Conservation (phyloP, 2,329 filamentous ascomycete genomes). For the Botrytis sinoallii region DNA sequence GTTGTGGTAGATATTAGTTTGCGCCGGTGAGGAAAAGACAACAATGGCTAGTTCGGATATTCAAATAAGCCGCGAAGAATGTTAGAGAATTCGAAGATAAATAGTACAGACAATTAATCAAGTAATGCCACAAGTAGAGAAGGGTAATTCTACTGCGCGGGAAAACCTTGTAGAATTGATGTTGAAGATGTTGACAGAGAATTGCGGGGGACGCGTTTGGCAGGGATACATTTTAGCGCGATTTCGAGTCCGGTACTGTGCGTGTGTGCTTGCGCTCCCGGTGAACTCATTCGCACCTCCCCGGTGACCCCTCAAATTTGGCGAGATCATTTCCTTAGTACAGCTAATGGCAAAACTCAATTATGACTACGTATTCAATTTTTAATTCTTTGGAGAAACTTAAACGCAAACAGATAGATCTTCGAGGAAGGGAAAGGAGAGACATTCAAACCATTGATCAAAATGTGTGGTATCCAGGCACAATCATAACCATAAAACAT, state of each 20-base stretch:
- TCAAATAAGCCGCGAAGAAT: too few relatives aligned
- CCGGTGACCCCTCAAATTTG: neutral
- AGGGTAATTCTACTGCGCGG: neutral
- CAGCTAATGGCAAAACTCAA: neutral
- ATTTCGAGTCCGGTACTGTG: neutral
- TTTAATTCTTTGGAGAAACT: neutral
- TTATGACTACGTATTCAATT: neutral
- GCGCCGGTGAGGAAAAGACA: neutral
- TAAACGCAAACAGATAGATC: neutral
- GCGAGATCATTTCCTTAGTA: neutral
- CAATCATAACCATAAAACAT: neutral
- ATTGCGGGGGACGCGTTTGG: slow-evolving; percentile 17
- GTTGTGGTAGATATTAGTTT: neutral
- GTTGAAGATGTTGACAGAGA: slow-evolving; percentile 7
- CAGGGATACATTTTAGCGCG: slow-evolving; percentile 8
- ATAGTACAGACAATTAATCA: neutral
- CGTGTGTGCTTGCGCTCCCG: neutral
- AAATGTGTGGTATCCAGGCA: neutral
- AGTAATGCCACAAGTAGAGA: neutral
- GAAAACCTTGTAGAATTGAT: neutral
- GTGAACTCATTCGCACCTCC: neutral
- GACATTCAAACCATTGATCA: neutral
- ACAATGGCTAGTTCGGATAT: neutral
- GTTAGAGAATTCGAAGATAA: neutral
- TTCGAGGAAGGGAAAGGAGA: neutral